Conservation (phyloP, 1,284 basidiomycete species). For the Puccinia triticina region DNA sequence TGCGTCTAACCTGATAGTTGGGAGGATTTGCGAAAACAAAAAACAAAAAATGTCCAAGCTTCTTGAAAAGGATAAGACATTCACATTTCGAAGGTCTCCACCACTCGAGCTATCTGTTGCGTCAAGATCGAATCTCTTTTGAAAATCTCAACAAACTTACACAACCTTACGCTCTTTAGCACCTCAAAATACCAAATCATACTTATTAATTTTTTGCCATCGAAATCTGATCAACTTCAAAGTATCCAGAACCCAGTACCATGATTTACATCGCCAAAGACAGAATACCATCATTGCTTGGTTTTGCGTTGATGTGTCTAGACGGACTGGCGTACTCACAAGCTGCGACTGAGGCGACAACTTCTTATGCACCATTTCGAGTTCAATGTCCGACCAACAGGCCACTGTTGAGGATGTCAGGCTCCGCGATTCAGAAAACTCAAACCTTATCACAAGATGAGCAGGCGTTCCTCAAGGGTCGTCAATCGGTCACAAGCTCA, state of each 20-base stretch:
- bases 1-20: too few species aligned
- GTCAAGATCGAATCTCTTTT: not conserved
- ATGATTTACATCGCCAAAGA: not conserved
- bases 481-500: slow-evolving; percentile 11
- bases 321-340: not conserved
- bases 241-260: not conserved
- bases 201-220: not conserved
- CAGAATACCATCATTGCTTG: not conserved
- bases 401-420: slow-evolving; percentile 28
- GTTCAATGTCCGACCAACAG: slow-evolving; percentile 15
- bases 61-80: too few species aligned
- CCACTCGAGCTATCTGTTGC: too few species aligned
- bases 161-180: not conserved
- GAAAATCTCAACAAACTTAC: not conserved
- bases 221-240: not conserved
- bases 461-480: not conserved
- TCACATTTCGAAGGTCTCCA: too few species aligned
- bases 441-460: slow-evolving; percentile 38
- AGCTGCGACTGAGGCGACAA: not conserved
- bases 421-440: not conserved
- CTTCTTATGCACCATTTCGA: slow-evolving; percentile 28
- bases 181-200: not conserved
- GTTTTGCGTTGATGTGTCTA: not conserved
- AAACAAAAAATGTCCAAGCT: too few species aligned
- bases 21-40: too few species aligned